phyloP scores from a whole-genome alignment of 2,329 filamentous ascomycete genomes.

The Trichophaea hybrida region DNA sequence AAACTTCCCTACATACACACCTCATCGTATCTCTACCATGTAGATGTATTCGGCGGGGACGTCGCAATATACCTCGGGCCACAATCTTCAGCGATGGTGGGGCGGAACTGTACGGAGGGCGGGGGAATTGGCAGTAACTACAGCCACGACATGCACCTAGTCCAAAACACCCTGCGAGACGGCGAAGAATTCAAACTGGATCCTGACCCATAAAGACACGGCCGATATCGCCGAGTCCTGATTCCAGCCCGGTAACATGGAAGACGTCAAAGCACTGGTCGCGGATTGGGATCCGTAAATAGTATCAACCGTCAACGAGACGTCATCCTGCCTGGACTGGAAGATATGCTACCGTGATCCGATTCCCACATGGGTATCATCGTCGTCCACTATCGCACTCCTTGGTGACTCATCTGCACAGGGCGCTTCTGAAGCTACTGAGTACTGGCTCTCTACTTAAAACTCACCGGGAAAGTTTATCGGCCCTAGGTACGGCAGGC shows the following conservation, averaged over 20 bases:
- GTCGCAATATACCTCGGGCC: too few relatives aligned
- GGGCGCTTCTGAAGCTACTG: conserved; percentile 41
- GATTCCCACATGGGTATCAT: conserved; percentile 39
- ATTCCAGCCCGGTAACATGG: conserved; percentile 37
- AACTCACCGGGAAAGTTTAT: conserved; percentile 31
- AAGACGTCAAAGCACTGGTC: conserved; percentile 33
- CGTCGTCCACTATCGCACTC: conserved; percentile 38
- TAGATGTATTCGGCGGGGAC: too few relatives aligned
- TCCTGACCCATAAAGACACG: conserved; percentile 36
- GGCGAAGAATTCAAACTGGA: conserved; percentile 38
- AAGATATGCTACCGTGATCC: conserved; percentile 43
- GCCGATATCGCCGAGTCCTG: conserved; percentile 37
- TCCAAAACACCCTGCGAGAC: conserved; percentile 35
- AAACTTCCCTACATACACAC: too few relatives aligned
- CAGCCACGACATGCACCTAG: conserved; percentile 32
- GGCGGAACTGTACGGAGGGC: too few relatives aligned
- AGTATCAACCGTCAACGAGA: conserved; percentile 36
- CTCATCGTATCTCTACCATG: too few relatives aligned
- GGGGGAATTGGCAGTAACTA: too few relatives aligned
- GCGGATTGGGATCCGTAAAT: conserved; percentile 35
- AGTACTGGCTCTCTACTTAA: conserved; percentile 37
- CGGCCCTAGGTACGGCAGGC: conserved; percentile 28
- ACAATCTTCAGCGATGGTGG: too few relatives aligned
- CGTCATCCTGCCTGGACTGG: conserved; percentile 38
- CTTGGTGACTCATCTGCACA: conserved; percentile 42